Percentiles rank a stretch among this genome's conserved stretches.
Conservation (phyloP, 805 yeast species). For the Candida sanyiensis region DNA sequence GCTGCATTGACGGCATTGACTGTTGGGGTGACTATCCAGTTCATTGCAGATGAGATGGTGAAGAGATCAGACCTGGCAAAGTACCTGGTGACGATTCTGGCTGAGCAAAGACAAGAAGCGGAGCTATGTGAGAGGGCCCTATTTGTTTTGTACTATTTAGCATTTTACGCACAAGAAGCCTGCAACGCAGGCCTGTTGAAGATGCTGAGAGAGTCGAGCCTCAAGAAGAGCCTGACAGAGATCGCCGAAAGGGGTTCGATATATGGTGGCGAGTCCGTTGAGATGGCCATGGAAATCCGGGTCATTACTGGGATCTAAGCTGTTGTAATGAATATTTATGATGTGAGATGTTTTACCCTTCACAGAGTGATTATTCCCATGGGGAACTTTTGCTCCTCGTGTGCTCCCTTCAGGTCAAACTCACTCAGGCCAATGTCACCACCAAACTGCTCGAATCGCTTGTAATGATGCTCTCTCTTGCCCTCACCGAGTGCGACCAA, state of each 20-base stretch:
- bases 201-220: background rate
- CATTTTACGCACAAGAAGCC: constrained; percentile 22
- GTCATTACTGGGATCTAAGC: constrained; percentile 7
- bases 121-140: constrained; percentile 30
- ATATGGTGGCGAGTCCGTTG: constrained; percentile 8
- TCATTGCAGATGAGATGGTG: constrained; percentile 29
- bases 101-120: constrained; percentile 25
- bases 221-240: constrained; percentile 8
- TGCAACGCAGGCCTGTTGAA: constrained; percentile 9
- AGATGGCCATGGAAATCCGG: constrained; percentile 17
- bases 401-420: too few species aligned
- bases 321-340: too few species aligned
- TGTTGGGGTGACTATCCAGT: constrained; percentile 30
- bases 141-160: constrained; percentile 26
- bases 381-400: too few species aligned
- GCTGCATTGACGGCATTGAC: constrained; percentile 35
- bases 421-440: too few species aligned
- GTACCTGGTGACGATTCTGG: constrained; percentile 23
- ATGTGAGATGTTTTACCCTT: too few species aligned
- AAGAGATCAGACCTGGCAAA: constrained; percentile 23
- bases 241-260: background rate
- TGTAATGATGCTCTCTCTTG: too few species aligned
- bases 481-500: constrained; percentile 60
- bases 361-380: too few species aligned
- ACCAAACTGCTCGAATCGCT: too few species aligned